Base-by-base conservation (phyloP, 2,329 filamentous ascomycete genomes). In the Neofusicoccum sp. region DNA sequence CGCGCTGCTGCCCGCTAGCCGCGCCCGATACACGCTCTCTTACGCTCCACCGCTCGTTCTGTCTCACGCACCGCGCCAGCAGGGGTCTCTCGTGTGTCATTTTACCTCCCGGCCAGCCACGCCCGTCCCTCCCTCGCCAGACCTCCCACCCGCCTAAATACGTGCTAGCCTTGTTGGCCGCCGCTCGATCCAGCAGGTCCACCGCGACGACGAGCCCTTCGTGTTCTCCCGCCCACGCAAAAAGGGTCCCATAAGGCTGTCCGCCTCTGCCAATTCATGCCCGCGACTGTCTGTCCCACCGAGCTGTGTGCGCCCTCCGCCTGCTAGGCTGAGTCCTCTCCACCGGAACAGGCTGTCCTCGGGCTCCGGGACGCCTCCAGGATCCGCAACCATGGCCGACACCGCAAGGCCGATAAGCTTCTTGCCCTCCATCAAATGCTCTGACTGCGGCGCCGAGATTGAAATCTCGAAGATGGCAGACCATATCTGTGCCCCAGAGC, bases 401-500 rank as follows among this genome's bases (percentile, higher is more conserved):
- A 59, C 61, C 53, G 68, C 69, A 38, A 64, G 70, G 61, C 63
- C 64, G 14, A 65, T 69, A 65, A 72, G 73, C 66, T 65, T 71
- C 47, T 63, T 75, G 58, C 72, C 72, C 6, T 70, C 66, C 40
- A 75, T 76, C 63, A 76, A 76, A 66, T 76, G 74, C 65, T 75
- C 73, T 26, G 72, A 68, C 49, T 75, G 74, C 65, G 70, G 69
- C 45, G 68, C 70, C 58, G 85, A 93, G 69, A 90, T 96, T 62
- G 88, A 93, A 71, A 95, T 96, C 67, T 88, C 89, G 41, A 80
- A 87, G 73, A 89, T 96, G 88, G 91, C 90, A 63, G 91, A 96
- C 64, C 92, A 96, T 78, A 73, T 90, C 63, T 96, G 92, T 74
- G 26, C 74, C 47, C 31, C 36, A 33, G 31, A 33, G 5, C 20